Conservation (phyloP, 768 basidiomycete species). For the Boletus huronensis region DNA sequence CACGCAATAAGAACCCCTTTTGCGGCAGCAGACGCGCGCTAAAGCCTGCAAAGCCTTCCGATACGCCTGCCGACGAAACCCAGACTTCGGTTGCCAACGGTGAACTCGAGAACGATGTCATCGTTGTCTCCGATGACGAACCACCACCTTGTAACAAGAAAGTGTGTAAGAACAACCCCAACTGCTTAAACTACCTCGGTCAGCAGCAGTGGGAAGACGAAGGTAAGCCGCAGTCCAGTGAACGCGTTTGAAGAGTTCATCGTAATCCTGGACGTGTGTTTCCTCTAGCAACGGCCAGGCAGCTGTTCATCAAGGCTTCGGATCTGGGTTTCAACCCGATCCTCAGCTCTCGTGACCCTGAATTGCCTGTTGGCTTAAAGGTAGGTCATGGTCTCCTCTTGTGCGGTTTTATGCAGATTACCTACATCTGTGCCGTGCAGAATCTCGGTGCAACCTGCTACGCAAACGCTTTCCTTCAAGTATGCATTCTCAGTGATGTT, state of each 20-base stretch:
- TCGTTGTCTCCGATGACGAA: constrained; percentile 71
- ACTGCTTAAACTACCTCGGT: constrained; percentile 85
- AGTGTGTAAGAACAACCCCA: constrained; percentile 70
- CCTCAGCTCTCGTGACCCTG: constrained; percentile 44
- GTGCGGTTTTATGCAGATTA: neutral
- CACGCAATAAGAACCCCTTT: constrained; percentile 44
- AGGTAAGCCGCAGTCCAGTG: constrained; percentile 40
- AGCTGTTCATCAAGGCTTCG: constrained; percentile 49
- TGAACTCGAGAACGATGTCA: constrained; percentile 58
- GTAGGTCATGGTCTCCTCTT: constrained; percentile 35
- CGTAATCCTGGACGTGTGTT: constrained; percentile 12
- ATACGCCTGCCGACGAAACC: constrained; percentile 8
- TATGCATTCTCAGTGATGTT: constrained; percentile 26
- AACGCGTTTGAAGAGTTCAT: constrained; percentile 6
- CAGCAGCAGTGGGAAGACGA: constrained; percentile 78
- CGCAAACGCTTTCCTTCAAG: constrained; percentile 92
- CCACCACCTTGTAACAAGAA: constrained; percentile 53
- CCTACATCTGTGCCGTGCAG: constrained; percentile 36
- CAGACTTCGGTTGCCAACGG: constrained; percentile 28
- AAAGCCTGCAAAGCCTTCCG: constrained; percentile 17
- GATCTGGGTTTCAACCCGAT: constrained; percentile 57
- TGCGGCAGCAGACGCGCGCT: constrained; percentile 57
- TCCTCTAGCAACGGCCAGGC: constrained; percentile 45
- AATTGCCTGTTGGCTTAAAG: constrained; percentile 73
- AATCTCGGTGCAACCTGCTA: constrained; percentile 98